Evolutionary conservation across 2,329 filamentous ascomycete species (phyloP), one percentile per base, ranked within the genome.

Genomic region (Leptographium lundbergii): DNA sequence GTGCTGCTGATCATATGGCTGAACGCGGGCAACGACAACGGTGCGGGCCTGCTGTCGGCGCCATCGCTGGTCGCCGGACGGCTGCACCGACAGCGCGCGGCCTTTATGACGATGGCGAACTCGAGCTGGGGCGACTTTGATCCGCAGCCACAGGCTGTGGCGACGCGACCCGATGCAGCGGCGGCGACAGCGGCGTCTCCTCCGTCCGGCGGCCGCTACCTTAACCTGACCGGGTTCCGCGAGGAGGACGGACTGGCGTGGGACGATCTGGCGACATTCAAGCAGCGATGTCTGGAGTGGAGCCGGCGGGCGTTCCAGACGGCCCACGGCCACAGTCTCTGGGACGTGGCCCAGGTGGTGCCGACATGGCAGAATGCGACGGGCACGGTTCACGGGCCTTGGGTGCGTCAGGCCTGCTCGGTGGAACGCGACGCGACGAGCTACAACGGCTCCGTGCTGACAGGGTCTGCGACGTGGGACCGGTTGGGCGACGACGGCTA

Each of bases 191-290:
- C 52, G 32, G 9, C 32, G 32, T 34, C 32, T 34, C 32, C 32
- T 34, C 32, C 32, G 17, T 6, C 36, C 2, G 56, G 24, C 17
- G 25, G 27, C 22, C 74, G 71, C 27, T 85, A 78, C 62, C 72
- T 91, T 61, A 89, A 90, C 65, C 74, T 96, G 57, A 88, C 88
- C 2, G 92, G 92, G 1, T 85, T 95, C 62, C 81, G 87, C 55
- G 74, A 82, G 54, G 79, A 84, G 24, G 88, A 95, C 71, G 83
- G 81, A 5, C 89, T 88, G 70, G 86, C 82, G 1, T 96, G 91
- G 91, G 80, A 85, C 39, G 78, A 90, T 60, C 74, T 96, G 25
- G 75, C 76, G 0, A 72, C 75, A 1, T 89, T 91, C 60, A 84
- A 82, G 68, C 73, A 84, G 61, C 80, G 81, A 63, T 88, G 85